A percentile compares a stretch with the other conserved stretches of the same genome.
Conservation (phyloP, 305 asterid genomes). For the Salvia sclarea region DNA sequence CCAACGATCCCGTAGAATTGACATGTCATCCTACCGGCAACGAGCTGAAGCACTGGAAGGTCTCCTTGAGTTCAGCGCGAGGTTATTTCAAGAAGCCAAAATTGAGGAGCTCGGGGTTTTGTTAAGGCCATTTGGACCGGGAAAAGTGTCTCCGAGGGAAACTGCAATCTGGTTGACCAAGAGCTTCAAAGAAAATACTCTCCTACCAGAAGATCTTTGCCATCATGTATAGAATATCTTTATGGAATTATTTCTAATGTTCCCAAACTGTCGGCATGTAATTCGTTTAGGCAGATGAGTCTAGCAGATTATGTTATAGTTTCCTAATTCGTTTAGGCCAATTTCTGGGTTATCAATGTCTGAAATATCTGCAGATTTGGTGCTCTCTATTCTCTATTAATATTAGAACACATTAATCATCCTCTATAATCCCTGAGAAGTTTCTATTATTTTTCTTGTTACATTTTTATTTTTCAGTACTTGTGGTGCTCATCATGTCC, state of each 20-base stretch:
- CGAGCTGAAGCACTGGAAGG: constrained; percentile 97
- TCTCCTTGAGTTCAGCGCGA: constrained; percentile 85
- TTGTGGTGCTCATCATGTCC: constrained; percentile 30
- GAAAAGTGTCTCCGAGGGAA: constrained; percentile 91
- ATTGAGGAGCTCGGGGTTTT: constrained; percentile 85
- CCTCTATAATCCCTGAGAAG: constrained; percentile 2
- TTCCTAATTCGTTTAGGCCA: constrained; percentile 34
- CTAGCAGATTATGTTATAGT: constrained; percentile 34
- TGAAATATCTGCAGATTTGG: constrained; percentile 36
- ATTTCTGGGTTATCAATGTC: constrained; percentile 26
- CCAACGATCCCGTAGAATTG: constrained; percentile 60
- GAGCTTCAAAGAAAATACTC: constrained; percentile 76
- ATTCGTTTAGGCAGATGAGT: constrained; percentile 34
- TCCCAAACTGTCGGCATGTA: constrained; percentile 34
- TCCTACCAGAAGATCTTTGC: constrained; percentile 48
- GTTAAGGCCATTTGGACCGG: constrained; percentile 86
- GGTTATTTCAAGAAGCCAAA: constrained; percentile 75
- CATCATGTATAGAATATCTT: constrained; percentile 22
- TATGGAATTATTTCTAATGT: constrained; percentile 9
- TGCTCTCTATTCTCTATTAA: constrained; percentile 29
- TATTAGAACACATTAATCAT: constrained; percentile 29
- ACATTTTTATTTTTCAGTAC: constrained; percentile 17
- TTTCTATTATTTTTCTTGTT: constrained; percentile 19
- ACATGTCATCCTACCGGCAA: constrained; percentile 82
- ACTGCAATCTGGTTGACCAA: constrained; percentile 95